These are phyloP conservation scores for Phialocephala subalpina DNA, from an alignment of 2,329 filamentous ascomycete genomes.

Conservation along the genomic window DNA sequence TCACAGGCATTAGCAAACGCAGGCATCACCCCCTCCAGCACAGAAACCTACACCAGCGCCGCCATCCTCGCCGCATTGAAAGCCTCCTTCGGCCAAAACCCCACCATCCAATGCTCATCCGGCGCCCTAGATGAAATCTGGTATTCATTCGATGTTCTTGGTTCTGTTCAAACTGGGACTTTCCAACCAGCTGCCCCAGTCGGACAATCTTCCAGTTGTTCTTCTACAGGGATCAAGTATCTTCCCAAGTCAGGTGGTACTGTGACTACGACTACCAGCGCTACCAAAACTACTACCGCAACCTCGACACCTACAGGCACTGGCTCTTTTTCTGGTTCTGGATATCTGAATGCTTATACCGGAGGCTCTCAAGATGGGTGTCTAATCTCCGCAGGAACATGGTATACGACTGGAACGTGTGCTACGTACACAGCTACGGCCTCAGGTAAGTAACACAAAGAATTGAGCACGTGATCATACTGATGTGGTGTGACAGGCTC, in stretches of 20 bases:
- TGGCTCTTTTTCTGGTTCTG: constrained; percentile 57
- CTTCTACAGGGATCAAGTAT: constrained; percentile 60
- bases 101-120: constrained; percentile 53
- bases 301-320: constrained; percentile 39
- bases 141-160: constrained; percentile 61
- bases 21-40: constrained; percentile 61
- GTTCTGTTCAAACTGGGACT: constrained; percentile 57
- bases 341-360: constrained; percentile 64
- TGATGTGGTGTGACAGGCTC: constrained; percentile 26
- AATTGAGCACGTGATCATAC: background rate
- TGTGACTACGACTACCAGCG: constrained; percentile 14
- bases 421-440: constrained; percentile 67
- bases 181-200: constrained; percentile 50
- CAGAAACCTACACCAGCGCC: constrained; percentile 51
- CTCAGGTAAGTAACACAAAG: constrained; percentile 51
- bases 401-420: constrained; percentile 73
- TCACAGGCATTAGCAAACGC: constrained; percentile 64
- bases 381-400: constrained; percentile 70
- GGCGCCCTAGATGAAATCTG: constrained; percentile 59
- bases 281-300: constrained; percentile 25
- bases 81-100: constrained; percentile 52
- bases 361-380: constrained; percentile 64
- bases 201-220: constrained; percentile 53
- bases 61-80: constrained; percentile 53
- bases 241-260: constrained; percentile 57